These are phyloP conservation scores for Mytilinidion resinicola DNA, from an alignment of 495 filamentous ascomycete species.

Conservation along the genomic window DNA sequence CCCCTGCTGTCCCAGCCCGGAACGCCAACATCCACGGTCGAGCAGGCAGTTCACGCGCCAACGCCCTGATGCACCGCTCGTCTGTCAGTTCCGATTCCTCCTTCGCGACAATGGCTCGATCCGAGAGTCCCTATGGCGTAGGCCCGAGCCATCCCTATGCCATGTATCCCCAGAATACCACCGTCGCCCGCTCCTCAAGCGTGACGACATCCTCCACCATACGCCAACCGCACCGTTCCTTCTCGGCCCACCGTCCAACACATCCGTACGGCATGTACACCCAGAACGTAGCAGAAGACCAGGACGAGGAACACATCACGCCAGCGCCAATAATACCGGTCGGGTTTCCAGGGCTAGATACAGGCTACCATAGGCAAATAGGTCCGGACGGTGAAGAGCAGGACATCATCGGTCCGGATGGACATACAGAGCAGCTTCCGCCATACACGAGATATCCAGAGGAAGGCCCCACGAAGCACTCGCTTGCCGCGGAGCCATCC, in stretches of 20 bases:
- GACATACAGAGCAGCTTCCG: slow-evolving; percentile 82
- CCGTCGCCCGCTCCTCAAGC: slow-evolving; percentile 30
- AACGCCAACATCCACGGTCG: slow-evolving; percentile 10
- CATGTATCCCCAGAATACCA: slow-evolving; percentile 38
- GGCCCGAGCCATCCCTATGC: slow-evolving; percentile 39
- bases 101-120: slow-evolving; percentile 30
- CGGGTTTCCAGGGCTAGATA: slow-evolving; percentile 62
- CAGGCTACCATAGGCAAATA: slow-evolving; percentile 60
- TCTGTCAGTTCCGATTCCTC: slow-evolving; percentile 32
- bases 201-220: slow-evolving; percentile 25
- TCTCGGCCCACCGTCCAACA: slow-evolving; percentile 51
- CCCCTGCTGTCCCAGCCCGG: not conserved
- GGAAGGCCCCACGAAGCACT: slow-evolving; percentile 33
- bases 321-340: slow-evolving; percentile 50
- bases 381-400: slow-evolving; percentile 82
- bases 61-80: slow-evolving; percentile 19
- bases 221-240: slow-evolving; percentile 20
- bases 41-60: slow-evolving; percentile 21
- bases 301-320: slow-evolving; percentile 35
- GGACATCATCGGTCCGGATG: slow-evolving; percentile 82
- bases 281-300: slow-evolving; percentile 61
- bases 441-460: slow-evolving; percentile 80
- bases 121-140: slow-evolving; percentile 28
- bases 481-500: slow-evolving; percentile 14
- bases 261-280: slow-evolving; percentile 84